phyloP scores from a whole-genome alignment of 169 alveolate species.

The Cryptosporidium ryanae region DNA sequence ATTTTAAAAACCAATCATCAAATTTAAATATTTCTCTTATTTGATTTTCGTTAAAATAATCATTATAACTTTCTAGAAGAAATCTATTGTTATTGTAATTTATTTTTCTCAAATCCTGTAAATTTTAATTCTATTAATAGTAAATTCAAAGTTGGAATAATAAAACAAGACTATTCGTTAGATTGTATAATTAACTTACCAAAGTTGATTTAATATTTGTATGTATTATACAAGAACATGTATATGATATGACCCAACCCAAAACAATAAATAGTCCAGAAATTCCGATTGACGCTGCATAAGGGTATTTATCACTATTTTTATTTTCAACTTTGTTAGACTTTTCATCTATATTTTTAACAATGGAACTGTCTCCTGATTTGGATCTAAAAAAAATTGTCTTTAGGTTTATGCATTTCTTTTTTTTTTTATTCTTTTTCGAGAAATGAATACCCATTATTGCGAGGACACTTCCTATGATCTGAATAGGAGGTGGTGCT shows the following conservation, averaged over 20 bases:
- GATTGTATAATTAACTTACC: slow-evolving; percentile 59
- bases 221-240: slow-evolving; percentile 47
- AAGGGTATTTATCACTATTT: slow-evolving; percentile 65
- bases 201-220: not conserved
- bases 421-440: slow-evolving; percentile 25
- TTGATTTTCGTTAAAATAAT: slow-evolving; percentile 9
- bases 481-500: slow-evolving; percentile 65
- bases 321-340: not conserved
- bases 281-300: slow-evolving; percentile 68
- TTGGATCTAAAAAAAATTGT: too few relatives aligned
- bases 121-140: not conserved
- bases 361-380: not conserved
- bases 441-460: slow-evolving; percentile 75
- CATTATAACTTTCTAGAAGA: slow-evolving; percentile 4
- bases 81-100: slow-evolving; percentile 4
- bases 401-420: not conserved
- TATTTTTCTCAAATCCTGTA: not conserved
- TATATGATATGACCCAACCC: slow-evolving; percentile 58
- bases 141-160: not conserved
- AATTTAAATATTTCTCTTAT: slow-evolving; percentile 16
- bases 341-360: not conserved
- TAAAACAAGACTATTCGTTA: not conserved
- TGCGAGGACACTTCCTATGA: slow-evolving; percentile 66
- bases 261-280: slow-evolving; percentile 42
- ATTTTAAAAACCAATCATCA: slow-evolving; percentile 45